Conservation (phyloP, 2,329 filamentous ascomycete genomes). For the Fonsecaea erecta region DNA sequence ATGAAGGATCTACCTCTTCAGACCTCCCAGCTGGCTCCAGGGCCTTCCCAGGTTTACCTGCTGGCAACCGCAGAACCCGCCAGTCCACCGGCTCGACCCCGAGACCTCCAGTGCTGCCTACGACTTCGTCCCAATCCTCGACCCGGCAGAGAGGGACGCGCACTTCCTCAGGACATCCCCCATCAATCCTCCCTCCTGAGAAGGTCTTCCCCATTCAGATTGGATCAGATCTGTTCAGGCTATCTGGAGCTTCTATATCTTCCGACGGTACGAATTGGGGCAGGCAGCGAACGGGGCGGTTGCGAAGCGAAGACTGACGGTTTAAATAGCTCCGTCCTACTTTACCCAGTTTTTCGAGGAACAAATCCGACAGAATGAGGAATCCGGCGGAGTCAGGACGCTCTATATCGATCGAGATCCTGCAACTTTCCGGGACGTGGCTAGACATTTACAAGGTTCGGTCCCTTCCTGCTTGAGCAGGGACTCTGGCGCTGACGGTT, state of each 20-base stretch:
- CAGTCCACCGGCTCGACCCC: conserved; percentile 27
- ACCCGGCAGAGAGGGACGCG: conserved; percentile 27
- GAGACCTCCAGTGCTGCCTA: conserved; percentile 17
- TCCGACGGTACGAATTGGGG: conserved; percentile 66
- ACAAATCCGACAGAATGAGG: conserved; percentile 70
- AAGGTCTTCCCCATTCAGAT: conserved; percentile 74
- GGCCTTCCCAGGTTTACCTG: conserved; percentile 14
- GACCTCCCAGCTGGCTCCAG: conserved; percentile 25
- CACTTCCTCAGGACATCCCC: conserved; percentile 34
- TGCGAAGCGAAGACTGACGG: conserved; percentile 36
- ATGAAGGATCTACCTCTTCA: conserved; percentile 36
- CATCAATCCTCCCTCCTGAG: conserved; percentile 55
- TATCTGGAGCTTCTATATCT: conserved; percentile 71
- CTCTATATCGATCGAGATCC: conserved; percentile 96
- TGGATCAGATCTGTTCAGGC: conserved; percentile 68
- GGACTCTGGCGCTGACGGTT: conserved; percentile 8
- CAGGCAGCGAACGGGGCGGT: not conserved
- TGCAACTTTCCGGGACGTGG: conserved; percentile 84
- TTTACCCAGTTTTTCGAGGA: conserved; percentile 93
- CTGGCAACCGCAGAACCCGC: conserved; percentile 22
- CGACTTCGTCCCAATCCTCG: conserved; percentile 26
- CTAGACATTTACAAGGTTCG: conserved; percentile 78
- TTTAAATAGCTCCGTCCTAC: conserved; percentile 82
- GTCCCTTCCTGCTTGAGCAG: not conserved
- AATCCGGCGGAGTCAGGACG: conserved; percentile 70